These are phyloP conservation scores for Meripilus lineatus DNA, from an alignment of 1,284 basidiomycete species.

Conservation along the genomic window DNA sequence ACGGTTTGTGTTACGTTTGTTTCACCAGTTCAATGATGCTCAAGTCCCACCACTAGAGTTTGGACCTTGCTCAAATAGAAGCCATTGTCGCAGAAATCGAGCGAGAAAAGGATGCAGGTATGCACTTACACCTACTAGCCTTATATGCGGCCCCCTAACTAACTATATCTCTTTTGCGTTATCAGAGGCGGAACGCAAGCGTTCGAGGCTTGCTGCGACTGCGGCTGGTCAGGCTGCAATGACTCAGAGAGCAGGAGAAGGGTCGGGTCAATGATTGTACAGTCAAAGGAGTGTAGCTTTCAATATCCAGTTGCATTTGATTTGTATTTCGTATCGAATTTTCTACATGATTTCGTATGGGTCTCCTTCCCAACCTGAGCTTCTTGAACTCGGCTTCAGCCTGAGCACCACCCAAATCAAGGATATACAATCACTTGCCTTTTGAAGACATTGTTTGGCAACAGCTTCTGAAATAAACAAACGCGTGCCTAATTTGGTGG, in stretches of 20 bases:
- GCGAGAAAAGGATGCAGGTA: constrained; percentile 91
- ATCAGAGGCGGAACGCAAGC: constrained; percentile 82
- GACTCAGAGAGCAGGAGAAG: constrained; percentile 45
- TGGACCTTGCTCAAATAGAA: constrained; percentile 86
- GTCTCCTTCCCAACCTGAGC: neutral
- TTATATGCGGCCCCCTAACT: constrained; percentile 1
- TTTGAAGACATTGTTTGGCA: constrained; percentile 16
- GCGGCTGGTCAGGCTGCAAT: constrained; percentile 85
- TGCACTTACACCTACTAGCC: constrained; percentile 21
- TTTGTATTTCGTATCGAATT: constrained; percentile 2
- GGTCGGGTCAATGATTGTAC: constrained; percentile 20
- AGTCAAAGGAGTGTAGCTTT: constrained; percentile 11
- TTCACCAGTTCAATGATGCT: constrained; percentile 4
- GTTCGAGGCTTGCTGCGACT: constrained; percentile 71
- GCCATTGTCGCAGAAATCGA: constrained; percentile 89
- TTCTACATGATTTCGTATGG: constrained; percentile 1
- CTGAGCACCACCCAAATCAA: neutral
- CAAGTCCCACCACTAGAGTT: constrained; percentile 48
- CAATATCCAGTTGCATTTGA: neutral
- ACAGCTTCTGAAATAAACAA: constrained; percentile 19
- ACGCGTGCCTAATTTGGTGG: constrained; percentile 1
- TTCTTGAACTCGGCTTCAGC: neutral
- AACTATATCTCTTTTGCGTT: neutral
- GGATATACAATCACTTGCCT: neutral
- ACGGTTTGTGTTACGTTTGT: constrained; percentile 52